Conservation (phyloP, 208 protist species). For the Vickermania spadyakhi region DNA sequence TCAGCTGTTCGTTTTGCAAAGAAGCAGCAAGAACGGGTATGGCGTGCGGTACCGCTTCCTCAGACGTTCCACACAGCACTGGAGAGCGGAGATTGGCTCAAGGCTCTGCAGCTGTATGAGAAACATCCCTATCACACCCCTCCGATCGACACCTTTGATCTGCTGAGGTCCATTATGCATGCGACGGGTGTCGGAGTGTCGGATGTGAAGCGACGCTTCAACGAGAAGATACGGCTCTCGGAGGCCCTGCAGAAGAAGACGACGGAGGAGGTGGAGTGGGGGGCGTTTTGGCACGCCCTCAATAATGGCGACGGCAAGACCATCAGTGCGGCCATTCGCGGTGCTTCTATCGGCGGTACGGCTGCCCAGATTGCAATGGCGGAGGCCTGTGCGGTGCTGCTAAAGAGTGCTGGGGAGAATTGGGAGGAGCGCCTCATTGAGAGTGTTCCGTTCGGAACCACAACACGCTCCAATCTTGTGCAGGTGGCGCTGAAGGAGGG, state of each 20-base stretch:
- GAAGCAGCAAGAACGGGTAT: slow-evolving; percentile 31
- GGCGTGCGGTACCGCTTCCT: slow-evolving; percentile 81
- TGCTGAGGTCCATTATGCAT: slow-evolving; percentile 78
- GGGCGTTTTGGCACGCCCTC: slow-evolving; percentile 74
- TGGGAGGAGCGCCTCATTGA: slow-evolving; percentile 75
- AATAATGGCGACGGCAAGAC: slow-evolving; percentile 74
- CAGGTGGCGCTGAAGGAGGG: slow-evolving; percentile 48
- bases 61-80: slow-evolving; percentile 60
- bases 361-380: slow-evolving; percentile 65
- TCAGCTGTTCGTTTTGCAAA: too few relatives aligned
- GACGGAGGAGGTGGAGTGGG: slow-evolving; percentile 83
- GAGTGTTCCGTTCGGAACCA: slow-evolving; percentile 68
- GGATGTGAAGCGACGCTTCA: slow-evolving; percentile 83
- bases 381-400: slow-evolving; percentile 80
- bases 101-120: slow-evolving; percentile 71
- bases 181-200: slow-evolving; percentile 67
- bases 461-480: slow-evolving; percentile 71
- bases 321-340: slow-evolving; percentile 60
- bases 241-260: slow-evolving; percentile 52
- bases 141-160: slow-evolving; percentile 77
- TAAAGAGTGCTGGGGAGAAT: slow-evolving; percentile 46
- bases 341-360: slow-evolving; percentile 26
- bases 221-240: slow-evolving; percentile 76
- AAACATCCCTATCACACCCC: slow-evolving; percentile 83
- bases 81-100: slow-evolving; percentile 72